Base-by-base conservation (phyloP, 1,139 yeast genomes). In the Yamadazyma atmosphaerica region DNA sequence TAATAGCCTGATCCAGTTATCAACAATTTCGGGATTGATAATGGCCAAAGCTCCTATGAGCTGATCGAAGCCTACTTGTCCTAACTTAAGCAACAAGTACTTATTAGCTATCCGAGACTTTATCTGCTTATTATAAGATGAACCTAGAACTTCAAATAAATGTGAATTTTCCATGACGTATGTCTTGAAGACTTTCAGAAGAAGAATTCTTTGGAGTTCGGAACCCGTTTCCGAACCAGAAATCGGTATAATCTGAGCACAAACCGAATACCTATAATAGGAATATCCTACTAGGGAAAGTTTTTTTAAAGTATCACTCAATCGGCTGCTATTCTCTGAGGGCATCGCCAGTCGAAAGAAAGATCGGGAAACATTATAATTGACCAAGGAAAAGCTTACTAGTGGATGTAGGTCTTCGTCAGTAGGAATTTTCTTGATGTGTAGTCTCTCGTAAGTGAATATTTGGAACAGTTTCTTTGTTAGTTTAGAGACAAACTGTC, bases 61-160 rank as follows among this genome's bases (percentile, higher is more conserved):
- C 28, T 47, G 51, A 26, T 45, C 42, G 35, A 47, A 47, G 11
- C 42, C 47, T 1, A 40, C 31, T 21, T 36, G 33, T 11, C 50
- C 47, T 9, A 40, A 14, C 34, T 42, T 46, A 1, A 43, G 27
- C 27, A 39, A 29, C 11, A 40, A 11, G 25, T 41, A 45, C 22
- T 23, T 35, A 25, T 38, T 43, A 13, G 12, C 23, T 2, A 31
- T 11, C 19, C 46, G 26, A 9, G 38, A 27, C 4, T 36, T 22
- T n/a, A 32, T 18, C 13, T 39, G 14, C 3, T 35, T n/a, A 15
- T 15, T 17, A 23, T 45, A 42, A 2, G 6, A n/a, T 10, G 6
- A 4, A 17, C 41, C 41, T 5, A 13, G 19, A 14, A 31, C 28
- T 10, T 15, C 21, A 10, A 36, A 18, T 7, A 39, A 10, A 2